phyloP scores from a whole-genome alignment of 2,329 filamentous ascomycete species.

The Trichoderma sp. region DNA sequence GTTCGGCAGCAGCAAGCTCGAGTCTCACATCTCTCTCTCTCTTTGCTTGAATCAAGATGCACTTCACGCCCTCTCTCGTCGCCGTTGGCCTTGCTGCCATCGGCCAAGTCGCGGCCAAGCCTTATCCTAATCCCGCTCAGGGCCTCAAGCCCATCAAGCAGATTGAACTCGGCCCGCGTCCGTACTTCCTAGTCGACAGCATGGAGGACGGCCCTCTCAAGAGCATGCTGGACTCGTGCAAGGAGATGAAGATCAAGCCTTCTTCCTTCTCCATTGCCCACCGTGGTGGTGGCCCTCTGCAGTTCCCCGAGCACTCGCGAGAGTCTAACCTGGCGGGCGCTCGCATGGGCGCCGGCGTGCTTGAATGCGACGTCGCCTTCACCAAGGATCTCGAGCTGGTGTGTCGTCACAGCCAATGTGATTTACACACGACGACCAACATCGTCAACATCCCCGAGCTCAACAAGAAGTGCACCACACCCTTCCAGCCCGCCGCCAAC shows the following conservation, averaged over 20 bases:
- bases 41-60: constrained; percentile 32
- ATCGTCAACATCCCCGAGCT: constrained; percentile 63
- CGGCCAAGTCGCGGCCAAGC: constrained; percentile 32
- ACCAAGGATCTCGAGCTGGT: constrained; percentile 66
- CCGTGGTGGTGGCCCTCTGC: constrained; percentile 61
- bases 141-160: constrained; percentile 42
- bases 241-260: constrained; percentile 52
- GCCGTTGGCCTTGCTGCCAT: constrained; percentile 35
- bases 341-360: constrained; percentile 67
- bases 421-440: constrained; percentile 69
- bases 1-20: neutral
- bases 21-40: neutral
- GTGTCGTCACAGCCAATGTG: constrained; percentile 67
- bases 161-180: constrained; percentile 63
- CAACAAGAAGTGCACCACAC: constrained; percentile 62
- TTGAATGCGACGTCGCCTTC: constrained; percentile 69
- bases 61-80: constrained; percentile 33
- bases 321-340: constrained; percentile 62
- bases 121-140: constrained; percentile 23
- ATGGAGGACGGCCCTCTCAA: constrained; percentile 64
- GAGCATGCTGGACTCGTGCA: constrained; percentile 59
- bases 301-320: constrained; percentile 64
- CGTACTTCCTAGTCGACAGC: constrained; percentile 63
- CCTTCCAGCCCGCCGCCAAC: constrained; percentile 58
- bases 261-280: constrained; percentile 62